Conservation (phyloP, 208 protist genomes). For the Leishmania mexicana region DNA sequence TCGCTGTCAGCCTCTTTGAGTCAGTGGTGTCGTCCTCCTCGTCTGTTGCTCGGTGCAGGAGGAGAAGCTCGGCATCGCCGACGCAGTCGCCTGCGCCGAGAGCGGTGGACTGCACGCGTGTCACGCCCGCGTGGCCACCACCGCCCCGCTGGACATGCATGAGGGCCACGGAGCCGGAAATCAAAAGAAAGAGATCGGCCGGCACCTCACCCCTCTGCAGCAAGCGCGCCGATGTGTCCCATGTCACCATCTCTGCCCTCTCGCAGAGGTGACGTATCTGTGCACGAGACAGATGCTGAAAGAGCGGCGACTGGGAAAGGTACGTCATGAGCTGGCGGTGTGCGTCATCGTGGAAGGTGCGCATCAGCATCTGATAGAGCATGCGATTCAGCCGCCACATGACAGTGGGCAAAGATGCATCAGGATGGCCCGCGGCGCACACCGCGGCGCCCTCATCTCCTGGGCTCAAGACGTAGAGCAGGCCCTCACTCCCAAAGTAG, state of each 20-base stretch:
- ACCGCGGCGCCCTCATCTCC: neutral
- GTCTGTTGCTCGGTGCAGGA: neutral
- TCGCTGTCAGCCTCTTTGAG: neutral
- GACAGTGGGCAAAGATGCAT: neutral
- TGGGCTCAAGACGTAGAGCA: constrained; percentile 5
- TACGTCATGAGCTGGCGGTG: neutral
- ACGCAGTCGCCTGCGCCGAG: constrained; percentile 17
- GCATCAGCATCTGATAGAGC: constrained; percentile 17
- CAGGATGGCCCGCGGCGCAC: neutral
- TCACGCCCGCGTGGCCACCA: neutral
- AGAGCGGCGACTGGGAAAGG: constrained; percentile 16
- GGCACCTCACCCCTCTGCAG: constrained; percentile 6
- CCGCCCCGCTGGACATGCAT: constrained; percentile 3
- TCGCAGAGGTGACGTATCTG: constrained; percentile 7
- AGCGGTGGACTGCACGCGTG: neutral
- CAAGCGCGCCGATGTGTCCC: neutral
- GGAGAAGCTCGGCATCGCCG: constrained; percentile 13
- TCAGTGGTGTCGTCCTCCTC: neutral
- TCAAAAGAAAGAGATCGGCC: constrained; percentile 4
- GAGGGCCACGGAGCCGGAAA: constrained; percentile 14
- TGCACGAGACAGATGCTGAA: constrained; percentile 2
- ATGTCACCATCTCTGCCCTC: neutral
- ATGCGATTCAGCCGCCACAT: constrained; percentile 20
- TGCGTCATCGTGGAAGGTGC: constrained; percentile 7
- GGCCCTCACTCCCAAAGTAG: constrained; percentile 10